Base-by-base conservation (phyloP, 1,284 basidiomycete species). In the Puccinia sorghi region DNA sequence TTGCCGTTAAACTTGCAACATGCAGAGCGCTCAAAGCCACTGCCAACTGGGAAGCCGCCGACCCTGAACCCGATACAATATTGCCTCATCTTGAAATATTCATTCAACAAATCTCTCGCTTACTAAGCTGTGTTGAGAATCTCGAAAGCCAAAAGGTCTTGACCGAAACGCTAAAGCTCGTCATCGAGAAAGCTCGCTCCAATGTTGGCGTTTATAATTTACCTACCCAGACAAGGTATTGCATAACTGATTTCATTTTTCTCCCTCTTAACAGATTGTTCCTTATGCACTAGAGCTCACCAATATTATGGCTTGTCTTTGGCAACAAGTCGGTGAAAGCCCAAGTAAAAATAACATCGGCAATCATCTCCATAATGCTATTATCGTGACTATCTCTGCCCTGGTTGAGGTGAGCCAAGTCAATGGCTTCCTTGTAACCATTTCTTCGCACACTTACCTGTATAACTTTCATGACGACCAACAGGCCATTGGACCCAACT, bases 281-380 rank as follows among this genome's bases (percentile, higher is more conserved):
- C 72, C 72, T 64, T 74, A 74, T 64, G 41, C 72, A 27, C 27
- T 32, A 20, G 57, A 74, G 59, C 59, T 74, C n/a, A 46, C 25
- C n/a, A 50, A 61, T 22, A 59, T 52, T 20, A 63, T 74, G 59
- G 61, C 72, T 50, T 37, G 48, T 37, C 72, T 74, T 46, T 74
- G 72, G 72, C 72, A 74, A 61, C 59, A 74, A 74, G 72, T 74
- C 25, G 48, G 22, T 17, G 72, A 74, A 50, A 74, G 72, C 52
- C 72, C 72, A n/a, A 74, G 72, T 74, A 74, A 64, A 37, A 63
- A 59, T 39, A 74, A 74, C 37, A 63, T 63, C 11, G 72, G 57
- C 1, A 64, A 39, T 17, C 72, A 74, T 74, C 48, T 74, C 13
- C 72, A 74, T 41, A 74, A 74, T 32, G 72, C 72, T 25, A 74